These are phyloP conservation scores for Auxenochlorella protothecoides DNA, from an alignment of 139 green algal species.

Conservation along the genomic window DNA sequence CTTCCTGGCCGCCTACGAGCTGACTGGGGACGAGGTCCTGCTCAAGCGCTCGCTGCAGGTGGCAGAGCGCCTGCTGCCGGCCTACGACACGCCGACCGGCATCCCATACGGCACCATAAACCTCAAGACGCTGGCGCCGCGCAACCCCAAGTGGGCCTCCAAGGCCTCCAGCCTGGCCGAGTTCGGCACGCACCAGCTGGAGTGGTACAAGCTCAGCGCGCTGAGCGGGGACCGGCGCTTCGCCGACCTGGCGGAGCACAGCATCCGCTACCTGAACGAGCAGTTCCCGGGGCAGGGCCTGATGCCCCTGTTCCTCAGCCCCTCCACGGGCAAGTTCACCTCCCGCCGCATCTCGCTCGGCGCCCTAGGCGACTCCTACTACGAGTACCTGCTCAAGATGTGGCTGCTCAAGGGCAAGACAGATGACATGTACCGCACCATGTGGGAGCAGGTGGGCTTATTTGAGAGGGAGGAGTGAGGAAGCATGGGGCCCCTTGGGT, in stretches of 20 bases:
- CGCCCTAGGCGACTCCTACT: slow-evolving; percentile 62
- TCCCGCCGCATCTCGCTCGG: slow-evolving; percentile 35
- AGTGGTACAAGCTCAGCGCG: slow-evolving; percentile 58
- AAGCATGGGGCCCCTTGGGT: too few species aligned
- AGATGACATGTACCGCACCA: slow-evolving; percentile 31
- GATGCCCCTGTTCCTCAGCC: slow-evolving; percentile 41
- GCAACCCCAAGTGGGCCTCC: slow-evolving; percentile 31
- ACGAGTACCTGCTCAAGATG: slow-evolving; percentile 71
- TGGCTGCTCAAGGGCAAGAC: slow-evolving; percentile 28
- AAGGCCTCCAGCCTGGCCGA: slow-evolving; percentile 27
- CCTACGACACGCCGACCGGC: slow-evolving; percentile 57
- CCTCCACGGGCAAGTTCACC: slow-evolving; percentile 25
- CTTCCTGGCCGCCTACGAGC: slow-evolving; percentile 50
- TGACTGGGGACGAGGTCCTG: slow-evolving; percentile 42
- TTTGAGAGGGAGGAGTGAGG: too few species aligned
- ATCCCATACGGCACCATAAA: slow-evolving; percentile 51
- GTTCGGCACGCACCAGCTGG: slow-evolving; percentile 49
- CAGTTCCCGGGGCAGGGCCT: slow-evolving; percentile 31
- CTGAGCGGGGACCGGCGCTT: slow-evolving; percentile 48
- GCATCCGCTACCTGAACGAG: slow-evolving; percentile 18
- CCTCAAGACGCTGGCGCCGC: slow-evolving; percentile 21
- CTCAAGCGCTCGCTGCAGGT: slow-evolving; percentile 25
- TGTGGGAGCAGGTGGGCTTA: slow-evolving; percentile 32
- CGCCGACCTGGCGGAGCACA: slow-evolving; percentile 14
- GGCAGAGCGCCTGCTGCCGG: slow-evolving; percentile 44